Base-by-base conservation (phyloP, 78 protist species). In the Dictyostelium capitatum region DNA sequence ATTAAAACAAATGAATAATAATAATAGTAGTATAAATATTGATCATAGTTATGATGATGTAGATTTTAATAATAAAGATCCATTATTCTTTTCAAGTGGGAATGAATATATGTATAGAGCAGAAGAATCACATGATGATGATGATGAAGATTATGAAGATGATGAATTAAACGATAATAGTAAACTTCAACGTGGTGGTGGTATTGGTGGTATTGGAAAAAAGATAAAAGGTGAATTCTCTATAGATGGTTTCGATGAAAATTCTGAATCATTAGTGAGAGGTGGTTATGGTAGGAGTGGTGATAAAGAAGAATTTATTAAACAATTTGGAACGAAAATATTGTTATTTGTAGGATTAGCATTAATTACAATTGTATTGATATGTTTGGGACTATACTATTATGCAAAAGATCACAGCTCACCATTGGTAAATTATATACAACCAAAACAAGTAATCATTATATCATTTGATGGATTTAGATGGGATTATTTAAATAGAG, bases 391-490 rank as follows among this genome's bases (percentile, higher is more conserved):
- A 5, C 46, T 73, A 32, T 37, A 46, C 20, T 46, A 17, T 25
- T 73, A 46, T 73, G 79, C 79, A 46, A 46, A 46, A 46, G 54
- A 37, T 15, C 51, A 47, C 6, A n/a, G 15, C 20, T 30, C 79
- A 25, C 93, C 92, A 51, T 62, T 62, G 32, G 70, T 25, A 11
- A 62, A 62, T 25, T 62, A 62, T 25, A 25, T 62, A 43, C 51
- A 47, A 3, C 59, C 51, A 73, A 73, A 67, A 25, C 93, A 82
- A 51, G 4, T 48, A 20, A 87, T 87, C 19, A 64, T 87, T 7
- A 77, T 87, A 6, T 87, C 93, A 37, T 15, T 87, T 20, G 93
- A 87, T 77, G 81, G 83, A 1, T 87, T 74, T 47, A 74, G 93
- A 77, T 75, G 72, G 47, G 84, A 87, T 28, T 87, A 37, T 53